Conservation (phyloP, 805 yeast genomes). For the Metschnikowia sp. region DNA sequence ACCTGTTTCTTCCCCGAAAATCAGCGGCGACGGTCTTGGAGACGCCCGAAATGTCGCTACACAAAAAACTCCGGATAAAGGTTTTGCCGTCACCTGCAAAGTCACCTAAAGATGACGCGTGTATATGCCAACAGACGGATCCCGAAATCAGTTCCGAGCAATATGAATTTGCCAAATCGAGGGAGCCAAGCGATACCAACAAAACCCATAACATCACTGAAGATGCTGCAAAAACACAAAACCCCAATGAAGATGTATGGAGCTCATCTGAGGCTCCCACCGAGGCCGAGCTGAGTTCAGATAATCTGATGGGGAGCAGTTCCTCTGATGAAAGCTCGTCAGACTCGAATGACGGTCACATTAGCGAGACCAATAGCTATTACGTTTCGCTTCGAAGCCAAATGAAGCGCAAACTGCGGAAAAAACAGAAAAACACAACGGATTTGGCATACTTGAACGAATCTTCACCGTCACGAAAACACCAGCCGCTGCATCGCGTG, state of each 20-base stretch:
- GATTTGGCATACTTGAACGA: not conserved
- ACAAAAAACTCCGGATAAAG: conserved; percentile 41
- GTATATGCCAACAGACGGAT: not conserved
- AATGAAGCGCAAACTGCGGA: conserved; percentile 8
- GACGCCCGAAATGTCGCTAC: conserved; percentile 35
- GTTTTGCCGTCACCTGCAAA: conserved; percentile 18
- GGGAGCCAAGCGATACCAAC: too few species aligned
- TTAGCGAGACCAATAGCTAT: conserved; percentile 20
- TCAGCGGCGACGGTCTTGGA: conserved; percentile 38
- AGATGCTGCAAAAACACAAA: too few species aligned
- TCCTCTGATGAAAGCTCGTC: conserved; percentile 5
- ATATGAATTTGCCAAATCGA: not conserved
- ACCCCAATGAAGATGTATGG: conserved; percentile 16
- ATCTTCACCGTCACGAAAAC: conserved; percentile 21
- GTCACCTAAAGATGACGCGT: not conserved
- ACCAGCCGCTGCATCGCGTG: conserved; percentile 40
- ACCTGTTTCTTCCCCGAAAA: conserved; percentile 19
- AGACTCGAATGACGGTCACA: conserved; percentile 1
- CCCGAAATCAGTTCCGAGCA: not conserved
- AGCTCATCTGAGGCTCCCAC: conserved; percentile 26
- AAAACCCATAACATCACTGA: not conserved
- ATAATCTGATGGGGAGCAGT: conserved; percentile 3
- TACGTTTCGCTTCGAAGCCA: conserved; percentile 14
- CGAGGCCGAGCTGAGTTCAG: conserved; percentile 20
- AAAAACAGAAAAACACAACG: not conserved